Evolutionary conservation across 495 filamentous ascomycete genomes (phyloP), one percentile per base, ranked within the genome.

Genomic region (Neurospora cerealis): DNA sequence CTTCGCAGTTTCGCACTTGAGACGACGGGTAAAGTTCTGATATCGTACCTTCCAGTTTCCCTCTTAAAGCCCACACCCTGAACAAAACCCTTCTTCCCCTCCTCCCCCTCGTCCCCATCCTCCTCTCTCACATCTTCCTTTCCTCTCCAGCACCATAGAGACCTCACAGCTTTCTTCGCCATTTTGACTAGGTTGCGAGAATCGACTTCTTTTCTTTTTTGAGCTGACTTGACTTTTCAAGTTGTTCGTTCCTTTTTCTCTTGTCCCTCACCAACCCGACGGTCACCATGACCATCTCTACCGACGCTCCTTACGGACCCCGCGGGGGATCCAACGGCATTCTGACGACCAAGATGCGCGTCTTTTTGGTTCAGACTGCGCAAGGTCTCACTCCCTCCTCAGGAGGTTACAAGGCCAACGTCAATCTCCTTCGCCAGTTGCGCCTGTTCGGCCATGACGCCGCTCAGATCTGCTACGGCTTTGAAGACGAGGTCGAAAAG

Each of bases 351-450:
- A 74, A 28, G 54, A 76, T 79, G 75, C 78, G 79, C 13, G 75
- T 81, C 39, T 74, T 81, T 44, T 75, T 81, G 11, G 77, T 80
- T 5, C 79, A 81, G 77, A 81, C 79, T 8, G 79, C 79, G 1
- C 77, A 80, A 48, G 79, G 79, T 34, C 71, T 81, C 46, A 73
- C 75, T 11, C 78, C 79, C 15, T 81, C 79, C 11, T 81, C 79
- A 32, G 79, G 79, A 42, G 79, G 79, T 11, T 81, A 77, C 76
- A 80, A 80, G 72, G 75, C 78, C 13, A 81, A 81, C 70, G 19
- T 78, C 71, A 75, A 60, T 69, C 74, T 81, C 9, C 77, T 81
- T 3, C 78, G 74, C 24, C 71, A 71, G 28, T 74, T 81, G 8
- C 24, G 70, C 69, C 32, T 6, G 13, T n/a, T 70, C 8, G 78